These are phyloP conservation scores for Fusarium neocosmosporiellum DNA, from an alignment of 2,329 filamentous ascomycete genomes.

Conservation along the genomic window DNA sequence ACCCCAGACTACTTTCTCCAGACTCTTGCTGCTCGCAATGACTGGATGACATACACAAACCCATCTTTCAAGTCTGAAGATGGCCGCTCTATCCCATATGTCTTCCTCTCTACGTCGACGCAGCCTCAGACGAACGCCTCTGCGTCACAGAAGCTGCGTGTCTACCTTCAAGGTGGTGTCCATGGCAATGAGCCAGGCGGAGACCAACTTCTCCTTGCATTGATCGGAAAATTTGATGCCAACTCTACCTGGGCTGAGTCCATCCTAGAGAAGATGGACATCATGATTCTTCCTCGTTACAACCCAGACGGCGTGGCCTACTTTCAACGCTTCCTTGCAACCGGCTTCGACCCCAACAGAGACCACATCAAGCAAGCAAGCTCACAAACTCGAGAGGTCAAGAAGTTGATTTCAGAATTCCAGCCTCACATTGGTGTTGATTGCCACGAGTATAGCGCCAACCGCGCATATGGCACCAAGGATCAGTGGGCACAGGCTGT, in stretches of 20 bases:
- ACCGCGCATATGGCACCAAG: conserved; percentile 37
- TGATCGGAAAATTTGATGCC: conserved; percentile 44
- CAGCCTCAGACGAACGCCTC: conserved; percentile 30
- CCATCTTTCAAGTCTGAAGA: conserved; percentile 38
- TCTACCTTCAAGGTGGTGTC: conserved; percentile 44
- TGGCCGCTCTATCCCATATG: conserved; percentile 37
- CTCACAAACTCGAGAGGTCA: conserved; percentile 42
- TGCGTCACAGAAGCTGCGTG: conserved; percentile 36
- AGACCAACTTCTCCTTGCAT: conserved; percentile 41
- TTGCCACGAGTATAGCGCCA: conserved; percentile 43
- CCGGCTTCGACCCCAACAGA: conserved; percentile 43
- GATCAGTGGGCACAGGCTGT: conserved; percentile 39
- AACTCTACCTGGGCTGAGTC: conserved; percentile 41
- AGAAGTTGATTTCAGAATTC: conserved; percentile 36
- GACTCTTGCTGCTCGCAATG: conserved; percentile 32
- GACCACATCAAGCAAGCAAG: conserved; percentile 43
- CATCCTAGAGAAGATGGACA: conserved; percentile 43
- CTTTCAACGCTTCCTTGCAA: conserved; percentile 43
- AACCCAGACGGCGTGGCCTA: conserved; percentile 45
- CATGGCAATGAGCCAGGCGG: conserved; percentile 46
- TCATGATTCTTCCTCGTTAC: conserved; percentile 43
- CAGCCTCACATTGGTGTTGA: conserved; percentile 42
- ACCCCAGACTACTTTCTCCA: conserved; percentile 35
- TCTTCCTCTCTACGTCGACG: conserved; percentile 18
- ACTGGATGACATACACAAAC: conserved; percentile 39